These are phyloP conservation scores for Fusarium tjaetaba DNA, from an alignment of 2,329 filamentous ascomycete genomes.

Conservation along the genomic window DNA sequence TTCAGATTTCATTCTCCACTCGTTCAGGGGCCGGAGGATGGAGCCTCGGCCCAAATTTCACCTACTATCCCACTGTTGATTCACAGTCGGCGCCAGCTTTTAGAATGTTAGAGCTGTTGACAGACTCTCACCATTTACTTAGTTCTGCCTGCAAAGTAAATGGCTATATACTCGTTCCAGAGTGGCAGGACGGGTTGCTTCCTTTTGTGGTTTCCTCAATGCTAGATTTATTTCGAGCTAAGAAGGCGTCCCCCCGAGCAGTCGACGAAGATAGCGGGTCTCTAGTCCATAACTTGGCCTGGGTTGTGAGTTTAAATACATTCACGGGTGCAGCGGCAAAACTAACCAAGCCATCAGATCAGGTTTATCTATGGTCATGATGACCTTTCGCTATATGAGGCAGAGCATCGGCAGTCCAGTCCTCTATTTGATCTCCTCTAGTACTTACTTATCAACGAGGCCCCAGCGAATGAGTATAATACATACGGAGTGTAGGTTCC, in stretches of 20 bases:
- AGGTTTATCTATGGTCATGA: too few relatives aligned
- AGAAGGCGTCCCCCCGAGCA: not conserved
- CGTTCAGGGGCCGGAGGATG: not conserved
- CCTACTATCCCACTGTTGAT: not conserved
- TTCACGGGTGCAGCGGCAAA: too few relatives aligned
- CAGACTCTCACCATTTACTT: too few relatives aligned
- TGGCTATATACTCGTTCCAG: too few relatives aligned
- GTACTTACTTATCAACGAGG: not conserved
- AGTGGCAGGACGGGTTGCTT: not conserved
- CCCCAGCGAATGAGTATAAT: not conserved
- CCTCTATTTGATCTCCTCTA: not conserved
- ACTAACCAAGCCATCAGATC: too few relatives aligned
- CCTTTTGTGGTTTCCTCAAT: not conserved
- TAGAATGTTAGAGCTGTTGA: too few relatives aligned
- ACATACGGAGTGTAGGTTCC: too few relatives aligned
- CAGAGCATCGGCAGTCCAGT: too few relatives aligned
- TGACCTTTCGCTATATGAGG: too few relatives aligned
- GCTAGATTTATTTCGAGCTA: not conserved
- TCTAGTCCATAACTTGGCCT: accelerated
- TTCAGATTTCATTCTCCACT: not conserved
- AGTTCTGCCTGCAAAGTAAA: too few relatives aligned
- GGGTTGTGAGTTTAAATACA: not conserved
- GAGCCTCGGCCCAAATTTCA: not conserved
- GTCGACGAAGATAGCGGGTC: accelerated
- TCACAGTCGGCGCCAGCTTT: not conserved